Percentiles rank a stretch among this genome's conserved stretches.
Evolutionary conservation across 2,329 filamentous ascomycete genomes (phyloP).

Genomic region (Colletotrichum abscissum): DNA sequence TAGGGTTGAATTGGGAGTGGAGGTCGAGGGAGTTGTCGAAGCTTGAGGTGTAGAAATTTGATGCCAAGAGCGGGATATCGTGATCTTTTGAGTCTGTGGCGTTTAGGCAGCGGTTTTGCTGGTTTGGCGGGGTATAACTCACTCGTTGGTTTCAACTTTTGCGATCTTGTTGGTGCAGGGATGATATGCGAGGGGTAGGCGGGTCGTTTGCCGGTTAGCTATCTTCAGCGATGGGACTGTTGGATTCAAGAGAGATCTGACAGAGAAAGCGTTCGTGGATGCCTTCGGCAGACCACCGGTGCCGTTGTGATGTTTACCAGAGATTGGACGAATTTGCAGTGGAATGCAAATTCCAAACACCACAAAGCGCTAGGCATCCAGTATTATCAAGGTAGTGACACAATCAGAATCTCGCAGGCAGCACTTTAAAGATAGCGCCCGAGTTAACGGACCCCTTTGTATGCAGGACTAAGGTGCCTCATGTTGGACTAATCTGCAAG

Average conservation of each 20-base stretch:
- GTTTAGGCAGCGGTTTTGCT: background rate
- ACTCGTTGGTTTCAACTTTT: background rate
- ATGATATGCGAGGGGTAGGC: background rate
- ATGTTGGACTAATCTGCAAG: background rate
- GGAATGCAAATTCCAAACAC: too few species aligned
- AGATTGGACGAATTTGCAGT: background rate
- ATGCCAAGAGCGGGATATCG: background rate
- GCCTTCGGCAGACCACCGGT: too few species aligned
- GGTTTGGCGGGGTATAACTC: background rate
- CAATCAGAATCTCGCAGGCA: background rate
- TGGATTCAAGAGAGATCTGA: background rate
- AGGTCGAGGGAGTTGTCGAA: too few species aligned
- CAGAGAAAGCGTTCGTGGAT: background rate
- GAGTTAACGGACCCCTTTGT: background rate
- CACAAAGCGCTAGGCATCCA: background rate
- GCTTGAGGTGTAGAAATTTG: background rate
- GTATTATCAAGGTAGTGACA: background rate
- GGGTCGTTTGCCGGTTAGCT: background rate
- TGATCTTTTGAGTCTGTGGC: background rate
- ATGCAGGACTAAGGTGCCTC: background rate
- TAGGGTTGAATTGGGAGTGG: too few species aligned
- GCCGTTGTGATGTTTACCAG: background rate
- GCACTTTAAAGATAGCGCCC: background rate
- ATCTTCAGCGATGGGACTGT: too few species aligned
- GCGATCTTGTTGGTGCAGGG: background rate